A percentile compares a stretch with the other conserved stretches of the same genome.
phyloP scores from a whole-genome alignment of 2,329 filamentous ascomycete species.

The Clarireedia homoeocarpa region DNA sequence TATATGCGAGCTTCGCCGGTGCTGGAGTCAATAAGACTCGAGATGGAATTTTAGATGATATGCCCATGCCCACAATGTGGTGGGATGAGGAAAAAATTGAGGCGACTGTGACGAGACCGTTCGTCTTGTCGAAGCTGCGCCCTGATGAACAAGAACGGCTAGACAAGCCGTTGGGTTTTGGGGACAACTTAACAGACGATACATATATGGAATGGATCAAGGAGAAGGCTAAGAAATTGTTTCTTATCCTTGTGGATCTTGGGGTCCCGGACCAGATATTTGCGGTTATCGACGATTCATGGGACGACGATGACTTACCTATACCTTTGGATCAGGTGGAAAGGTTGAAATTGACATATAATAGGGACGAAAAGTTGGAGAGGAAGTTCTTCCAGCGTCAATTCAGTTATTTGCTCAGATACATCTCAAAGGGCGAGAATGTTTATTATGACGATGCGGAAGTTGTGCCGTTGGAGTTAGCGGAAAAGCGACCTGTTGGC shows the following conservation, averaged over 20 bases:
- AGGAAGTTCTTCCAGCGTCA: constrained; percentile 63
- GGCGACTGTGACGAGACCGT: constrained; percentile 59
- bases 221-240: constrained; percentile 59
- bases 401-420: constrained; percentile 61
- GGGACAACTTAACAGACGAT: constrained; percentile 57
- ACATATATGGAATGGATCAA: constrained; percentile 76
- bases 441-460: constrained; percentile 58
- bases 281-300: constrained; percentile 64
- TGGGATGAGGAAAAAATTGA: constrained; percentile 66
- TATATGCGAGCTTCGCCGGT: constrained; percentile 27
- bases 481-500: constrained; percentile 47
- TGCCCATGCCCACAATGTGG: constrained; percentile 41
- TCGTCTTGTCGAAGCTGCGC: constrained; percentile 56
- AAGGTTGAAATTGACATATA: constrained; percentile 51
- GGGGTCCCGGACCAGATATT: constrained; percentile 69
- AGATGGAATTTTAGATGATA: constrained; percentile 24
- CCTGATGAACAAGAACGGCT: constrained; percentile 56
- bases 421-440: constrained; percentile 53
- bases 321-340: constrained; percentile 58
- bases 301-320: constrained; percentile 70
- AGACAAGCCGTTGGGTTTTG: constrained; percentile 56
- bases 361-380: constrained; percentile 55
- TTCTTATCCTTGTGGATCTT: constrained; percentile 63
- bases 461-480: constrained; percentile 59
- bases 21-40: constrained; percentile 14